These are phyloP conservation scores for Fusarium mexicanum DNA, from an alignment of 2,329 filamentous ascomycete species.

Conservation along the genomic window DNA sequence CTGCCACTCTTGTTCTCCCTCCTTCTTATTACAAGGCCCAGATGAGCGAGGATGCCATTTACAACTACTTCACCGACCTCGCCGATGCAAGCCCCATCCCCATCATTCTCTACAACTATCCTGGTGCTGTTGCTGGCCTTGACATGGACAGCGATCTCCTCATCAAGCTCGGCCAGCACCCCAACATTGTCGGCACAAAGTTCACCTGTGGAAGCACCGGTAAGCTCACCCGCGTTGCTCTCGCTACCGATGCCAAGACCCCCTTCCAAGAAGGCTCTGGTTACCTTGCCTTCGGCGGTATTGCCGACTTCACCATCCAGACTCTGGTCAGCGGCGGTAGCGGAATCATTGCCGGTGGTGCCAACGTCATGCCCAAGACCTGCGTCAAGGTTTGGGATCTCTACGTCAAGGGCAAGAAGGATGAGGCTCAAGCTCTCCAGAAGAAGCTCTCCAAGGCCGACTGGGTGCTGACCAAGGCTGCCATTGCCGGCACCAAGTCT, in stretches of 20 bases:
- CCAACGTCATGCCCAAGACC: constrained; percentile 85
- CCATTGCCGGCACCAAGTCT: constrained; percentile 87
- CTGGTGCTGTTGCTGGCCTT: constrained; percentile 84
- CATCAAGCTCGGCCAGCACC: constrained; percentile 80
- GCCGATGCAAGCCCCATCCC: constrained; percentile 80
- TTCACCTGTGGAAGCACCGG: constrained; percentile 93
- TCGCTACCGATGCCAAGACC: constrained; percentile 76
- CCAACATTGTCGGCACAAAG: constrained; percentile 88
- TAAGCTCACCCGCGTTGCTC: constrained; percentile 84
- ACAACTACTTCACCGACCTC: constrained; percentile 78
- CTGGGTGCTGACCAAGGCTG: constrained; percentile 84
- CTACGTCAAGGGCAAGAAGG: constrained; percentile 75
- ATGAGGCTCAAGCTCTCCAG: constrained; percentile 80
- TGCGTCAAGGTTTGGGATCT: constrained; percentile 83
- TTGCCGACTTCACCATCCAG: constrained; percentile 88
- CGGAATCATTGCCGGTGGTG: constrained; percentile 86
- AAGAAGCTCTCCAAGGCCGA: constrained; percentile 81
- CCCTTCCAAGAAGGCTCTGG: constrained; percentile 66
- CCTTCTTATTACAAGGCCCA: constrained; percentile 85
- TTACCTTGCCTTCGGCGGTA: constrained; percentile 89
- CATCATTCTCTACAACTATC: constrained; percentile 92
- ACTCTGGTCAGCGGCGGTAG: constrained; percentile 81
- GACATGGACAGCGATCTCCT: constrained; percentile 91
- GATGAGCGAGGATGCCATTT: constrained; percentile 77
- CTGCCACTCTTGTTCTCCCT: constrained; percentile 82